A percentile compares a stretch with the other conserved stretches of the same genome.
Evolutionary conservation across 257 asterid species (phyloP).

Genomic region (Ehretia macrophylla): DNA sequence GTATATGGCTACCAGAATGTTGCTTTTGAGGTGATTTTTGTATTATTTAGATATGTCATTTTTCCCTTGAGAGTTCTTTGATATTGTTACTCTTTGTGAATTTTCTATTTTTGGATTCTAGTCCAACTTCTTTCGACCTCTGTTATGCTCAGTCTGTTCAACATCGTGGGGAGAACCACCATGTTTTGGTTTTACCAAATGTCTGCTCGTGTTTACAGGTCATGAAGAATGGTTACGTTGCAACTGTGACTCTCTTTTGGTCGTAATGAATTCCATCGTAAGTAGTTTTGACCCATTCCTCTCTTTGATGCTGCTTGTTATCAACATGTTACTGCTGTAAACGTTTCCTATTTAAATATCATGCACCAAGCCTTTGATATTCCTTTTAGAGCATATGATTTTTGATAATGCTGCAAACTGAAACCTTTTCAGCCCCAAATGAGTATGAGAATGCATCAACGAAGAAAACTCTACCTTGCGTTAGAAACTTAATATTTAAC

Average conservation of each 20-base stretch:
- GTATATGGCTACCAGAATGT: conserved; percentile 77
- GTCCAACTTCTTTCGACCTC: not conserved
- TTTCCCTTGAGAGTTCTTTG: not conserved
- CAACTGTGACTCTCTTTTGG: conserved; percentile 79
- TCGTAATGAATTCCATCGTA: conserved; percentile 30
- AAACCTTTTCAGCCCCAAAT: no score
- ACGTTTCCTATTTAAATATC: no score
- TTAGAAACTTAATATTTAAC: no score
- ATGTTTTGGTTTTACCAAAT: not conserved
- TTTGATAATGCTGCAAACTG: no score
- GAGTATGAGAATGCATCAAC: no score
- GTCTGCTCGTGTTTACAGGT: conserved; percentile 40
- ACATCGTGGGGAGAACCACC: not conserved
- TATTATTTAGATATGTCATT: not conserved
- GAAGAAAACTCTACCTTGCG: no score
- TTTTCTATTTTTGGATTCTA: not conserved
- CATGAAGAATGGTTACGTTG: conserved; percentile 78
- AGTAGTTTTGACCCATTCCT: conserved; percentile 1
- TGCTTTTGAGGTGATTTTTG: conserved; percentile 64
- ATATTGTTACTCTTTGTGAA: not conserved
- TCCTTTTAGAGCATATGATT: no score
- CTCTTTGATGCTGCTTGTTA: conserved; percentile 1
- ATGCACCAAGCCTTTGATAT: no score
- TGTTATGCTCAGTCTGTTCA: not conserved
- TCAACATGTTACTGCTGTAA: no score